Percentiles rank a stretch among this genome's conserved stretches.
Conservation (phyloP, 495 filamentous ascomycete species). For the Xylaria venustula region DNA sequence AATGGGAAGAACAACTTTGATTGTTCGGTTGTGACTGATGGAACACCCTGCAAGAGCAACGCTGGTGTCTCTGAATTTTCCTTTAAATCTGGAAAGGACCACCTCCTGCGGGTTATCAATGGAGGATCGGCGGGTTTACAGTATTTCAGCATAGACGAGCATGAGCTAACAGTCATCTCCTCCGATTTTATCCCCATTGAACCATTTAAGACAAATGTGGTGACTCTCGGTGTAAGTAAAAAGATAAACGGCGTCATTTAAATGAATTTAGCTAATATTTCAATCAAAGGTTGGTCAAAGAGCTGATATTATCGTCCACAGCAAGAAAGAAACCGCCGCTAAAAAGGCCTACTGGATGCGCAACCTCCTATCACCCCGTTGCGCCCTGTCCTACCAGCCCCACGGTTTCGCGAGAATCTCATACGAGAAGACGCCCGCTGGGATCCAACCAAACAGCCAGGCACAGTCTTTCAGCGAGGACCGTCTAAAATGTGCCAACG, state of each 20-base stretch:
- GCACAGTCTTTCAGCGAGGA: not conserved
- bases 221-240: conserved; percentile 59
- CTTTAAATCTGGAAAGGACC: conserved; percentile 44
- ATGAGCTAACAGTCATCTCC: conserved; percentile 51
- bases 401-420: not conserved
- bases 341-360: conserved; percentile 53
- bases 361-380: conserved; percentile 29
- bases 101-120: conserved; percentile 54
- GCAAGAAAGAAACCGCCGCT: conserved; percentile 33
- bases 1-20: conserved; percentile 50
- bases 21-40: conserved; percentile 17
- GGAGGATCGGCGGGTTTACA: conserved; percentile 39
- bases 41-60: conserved; percentile 17
- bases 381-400: conserved; percentile 33
- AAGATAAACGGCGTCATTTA: no score
- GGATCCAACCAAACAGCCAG: conserved; percentile 4
- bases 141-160: conserved; percentile 48
- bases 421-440: not conserved
- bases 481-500: conserved; percentile 36
- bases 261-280: no score
- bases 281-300: no score
- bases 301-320: conserved; percentile 66
- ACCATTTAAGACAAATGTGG: conserved; percentile 45
- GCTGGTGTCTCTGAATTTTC: conserved; percentile 46
- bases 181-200: conserved; percentile 51